These are phyloP conservation scores for Paecilomyces sp. DNA, from an alignment of 2,329 filamentous ascomycete genomes.

Conservation along the genomic window DNA sequence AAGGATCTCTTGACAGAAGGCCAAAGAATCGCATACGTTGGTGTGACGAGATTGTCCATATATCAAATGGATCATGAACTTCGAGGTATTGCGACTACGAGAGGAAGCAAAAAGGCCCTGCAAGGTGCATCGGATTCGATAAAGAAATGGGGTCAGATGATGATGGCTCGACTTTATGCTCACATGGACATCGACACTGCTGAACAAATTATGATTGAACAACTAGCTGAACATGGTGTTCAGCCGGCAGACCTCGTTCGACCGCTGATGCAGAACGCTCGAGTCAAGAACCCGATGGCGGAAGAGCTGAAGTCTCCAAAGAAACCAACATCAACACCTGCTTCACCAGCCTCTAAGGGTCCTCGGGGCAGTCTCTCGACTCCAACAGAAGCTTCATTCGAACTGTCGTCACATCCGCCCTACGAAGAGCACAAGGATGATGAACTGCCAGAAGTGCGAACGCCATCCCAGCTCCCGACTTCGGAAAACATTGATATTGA, in stretches of 20 bases:
- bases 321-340: slow-evolving; percentile 29
- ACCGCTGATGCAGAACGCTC: slow-evolving; percentile 81
- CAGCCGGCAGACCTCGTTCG: slow-evolving; percentile 75
- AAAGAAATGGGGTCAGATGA: slow-evolving; percentile 96
- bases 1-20: slow-evolving; percentile 93
- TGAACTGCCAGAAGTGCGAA: slow-evolving; percentile 71
- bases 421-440: slow-evolving; percentile 58
- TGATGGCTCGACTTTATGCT: slow-evolving; percentile 88
- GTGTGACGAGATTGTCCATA: slow-evolving; percentile 74
- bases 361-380: slow-evolving; percentile 25
- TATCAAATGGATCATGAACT: slow-evolving; percentile 66
- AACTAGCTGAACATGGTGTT: slow-evolving; percentile 87
- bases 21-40: slow-evolving; percentile 93
- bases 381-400: slow-evolving; percentile 25
- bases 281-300: slow-evolving; percentile 87
- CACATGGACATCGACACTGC: slow-evolving; percentile 90
- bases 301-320: slow-evolving; percentile 33
- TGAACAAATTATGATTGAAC: slow-evolving; percentile 98
- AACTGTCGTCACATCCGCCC: slow-evolving; percentile 47
- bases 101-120: slow-evolving; percentile 64
- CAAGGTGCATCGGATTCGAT: slow-evolving; percentile 66
- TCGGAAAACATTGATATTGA: slow-evolving; percentile 90
- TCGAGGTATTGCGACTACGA: slow-evolving; percentile 53
- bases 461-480: slow-evolving; percentile 71
- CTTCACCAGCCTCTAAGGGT: slow-evolving; percentile 17